Conservation (phyloP, 2,329 filamentous ascomycete genomes). For the Penicillium crustosum region DNA sequence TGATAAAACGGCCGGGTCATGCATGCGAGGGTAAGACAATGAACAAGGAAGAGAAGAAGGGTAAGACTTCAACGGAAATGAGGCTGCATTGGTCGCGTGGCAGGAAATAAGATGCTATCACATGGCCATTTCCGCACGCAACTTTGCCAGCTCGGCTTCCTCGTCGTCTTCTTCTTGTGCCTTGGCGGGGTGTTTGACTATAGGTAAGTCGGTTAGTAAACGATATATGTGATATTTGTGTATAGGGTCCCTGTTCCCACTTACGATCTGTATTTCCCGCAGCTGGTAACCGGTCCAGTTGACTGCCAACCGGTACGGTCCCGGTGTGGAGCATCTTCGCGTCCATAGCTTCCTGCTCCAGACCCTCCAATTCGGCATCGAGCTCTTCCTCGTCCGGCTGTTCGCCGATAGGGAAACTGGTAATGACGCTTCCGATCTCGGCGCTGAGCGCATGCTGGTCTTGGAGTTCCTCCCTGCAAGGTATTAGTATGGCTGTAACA, state of each 20-base stretch:
- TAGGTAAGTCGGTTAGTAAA: slow-evolving; percentile 9
- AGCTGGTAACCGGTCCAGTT: slow-evolving; percentile 72
- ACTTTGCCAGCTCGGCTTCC: slow-evolving; percentile 86
- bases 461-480: slow-evolving; percentile 75
- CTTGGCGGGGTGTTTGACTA: slow-evolving; percentile 50
- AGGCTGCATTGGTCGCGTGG: slow-evolving; percentile 9
- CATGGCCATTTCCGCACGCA: slow-evolving; percentile 98
- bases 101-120: slow-evolving; percentile 42
- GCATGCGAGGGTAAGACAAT: slow-evolving; percentile 16
- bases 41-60: slow-evolving; percentile 8
- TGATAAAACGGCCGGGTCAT: slow-evolving; percentile 20
- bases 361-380: slow-evolving; percentile 76
- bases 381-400: slow-evolving; percentile 81
- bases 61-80: slow-evolving; percentile 6
- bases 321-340: slow-evolving; percentile 91
- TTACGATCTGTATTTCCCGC: slow-evolving; percentile 74
- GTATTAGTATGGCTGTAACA: slow-evolving; percentile 4
- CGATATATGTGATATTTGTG: background rate
- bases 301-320: slow-evolving; percentile 75
- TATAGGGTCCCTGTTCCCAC: slow-evolving; percentile 38
- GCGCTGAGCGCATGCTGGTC: slow-evolving; percentile 92
- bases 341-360: slow-evolving; percentile 92
- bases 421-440: slow-evolving; percentile 86
- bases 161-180: slow-evolving; percentile 82
- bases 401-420: slow-evolving; percentile 65